Conservation (phyloP, 2,329 filamentous ascomycete species). For the Emmonsiellopsis sp. region DNA sequence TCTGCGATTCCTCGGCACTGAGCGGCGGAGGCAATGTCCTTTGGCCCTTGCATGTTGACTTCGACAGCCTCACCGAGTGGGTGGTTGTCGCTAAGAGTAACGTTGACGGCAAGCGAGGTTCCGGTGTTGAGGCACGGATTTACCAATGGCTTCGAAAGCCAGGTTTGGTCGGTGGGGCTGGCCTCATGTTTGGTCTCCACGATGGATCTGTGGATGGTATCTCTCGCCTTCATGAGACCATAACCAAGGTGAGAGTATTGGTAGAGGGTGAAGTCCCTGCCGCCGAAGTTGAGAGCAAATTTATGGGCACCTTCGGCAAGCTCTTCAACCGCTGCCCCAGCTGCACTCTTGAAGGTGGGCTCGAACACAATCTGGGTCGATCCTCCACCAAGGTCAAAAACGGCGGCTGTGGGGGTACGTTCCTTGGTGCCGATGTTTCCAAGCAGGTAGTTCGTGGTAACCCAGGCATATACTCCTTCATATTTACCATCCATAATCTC, state of each 20-base stretch:
- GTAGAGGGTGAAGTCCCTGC: constrained; percentile 84
- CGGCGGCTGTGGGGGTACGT: constrained; percentile 79
- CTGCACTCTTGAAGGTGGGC: constrained; percentile 72
- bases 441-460: constrained; percentile 96
- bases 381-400: constrained; percentile 93
- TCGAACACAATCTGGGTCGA: constrained; percentile 99
- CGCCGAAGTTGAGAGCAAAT: constrained; percentile 83
- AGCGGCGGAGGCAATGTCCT: constrained; percentile 57
- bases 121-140: constrained; percentile 84
- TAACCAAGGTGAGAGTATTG: constrained; percentile 98
- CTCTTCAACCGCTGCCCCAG: constrained; percentile 75
- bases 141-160: constrained; percentile 61
- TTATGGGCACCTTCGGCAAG: constrained; percentile 90
- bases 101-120: constrained; percentile 62
- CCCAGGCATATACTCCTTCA: constrained; percentile 98
- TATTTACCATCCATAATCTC: constrained; percentile 96
- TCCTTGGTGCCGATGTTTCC: constrained; percentile 95
- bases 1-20: constrained; percentile 88
- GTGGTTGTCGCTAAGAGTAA: constrained; percentile 60
- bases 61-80: constrained; percentile 55
- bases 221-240: constrained; percentile 88
- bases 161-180: constrained; percentile 53
- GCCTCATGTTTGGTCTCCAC: constrained; percentile 61
- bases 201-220: constrained; percentile 70
- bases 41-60: constrained; percentile 82